Conservation (phyloP, 208 protist species). For the Trypanosoma congolense region DNA sequence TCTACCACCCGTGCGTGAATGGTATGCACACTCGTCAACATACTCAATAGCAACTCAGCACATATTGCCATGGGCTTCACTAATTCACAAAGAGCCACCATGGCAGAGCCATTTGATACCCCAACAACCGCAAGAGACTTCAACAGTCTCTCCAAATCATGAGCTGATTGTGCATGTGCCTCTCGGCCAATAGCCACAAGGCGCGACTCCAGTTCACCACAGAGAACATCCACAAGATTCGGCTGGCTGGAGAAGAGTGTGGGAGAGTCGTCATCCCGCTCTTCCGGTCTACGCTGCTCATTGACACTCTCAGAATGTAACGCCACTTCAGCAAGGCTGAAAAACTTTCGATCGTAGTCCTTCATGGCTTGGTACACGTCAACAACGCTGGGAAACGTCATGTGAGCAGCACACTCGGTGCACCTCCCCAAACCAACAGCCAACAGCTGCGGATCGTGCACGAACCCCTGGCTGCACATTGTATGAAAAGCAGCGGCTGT, state of each 20-base stretch:
- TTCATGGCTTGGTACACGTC: slow-evolving; percentile 47
- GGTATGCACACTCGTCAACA: slow-evolving; percentile 15
- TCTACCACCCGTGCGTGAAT: slow-evolving; percentile 43
- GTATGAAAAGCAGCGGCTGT: slow-evolving; percentile 49
- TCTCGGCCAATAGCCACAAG: slow-evolving; percentile 17
- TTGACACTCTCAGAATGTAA: slow-evolving; percentile 25
- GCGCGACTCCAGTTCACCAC: slow-evolving; percentile 54
- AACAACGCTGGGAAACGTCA: slow-evolving; percentile 37
- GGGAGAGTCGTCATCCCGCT: slow-evolving; percentile 9
- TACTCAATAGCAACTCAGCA: slow-evolving; percentile 2
- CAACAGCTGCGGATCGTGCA: slow-evolving; percentile 63
- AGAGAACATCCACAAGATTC: slow-evolving; percentile 72
- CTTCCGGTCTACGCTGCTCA: slow-evolving; percentile 1
- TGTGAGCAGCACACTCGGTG: slow-evolving; percentile 44
- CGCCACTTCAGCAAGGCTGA: slow-evolving; percentile 63
- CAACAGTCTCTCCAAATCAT: slow-evolving; percentile 17
- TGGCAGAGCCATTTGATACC: slow-evolving; percentile 10
- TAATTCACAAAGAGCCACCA: slow-evolving; percentile 12
- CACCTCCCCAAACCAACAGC: slow-evolving; percentile 62
- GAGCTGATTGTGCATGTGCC: slow-evolving; percentile 15
- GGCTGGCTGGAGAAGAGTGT: slow-evolving; percentile 51
- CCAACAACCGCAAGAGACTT: slow-evolving; percentile 17
- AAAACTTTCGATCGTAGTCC: slow-evolving; percentile 44
- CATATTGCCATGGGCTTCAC: slow-evolving; percentile 7
- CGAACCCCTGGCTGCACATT: slow-evolving; percentile 42